These are phyloP conservation scores for Pichia deserticola DNA, from an alignment of 805 yeast genomes.

Conservation along the genomic window DNA sequence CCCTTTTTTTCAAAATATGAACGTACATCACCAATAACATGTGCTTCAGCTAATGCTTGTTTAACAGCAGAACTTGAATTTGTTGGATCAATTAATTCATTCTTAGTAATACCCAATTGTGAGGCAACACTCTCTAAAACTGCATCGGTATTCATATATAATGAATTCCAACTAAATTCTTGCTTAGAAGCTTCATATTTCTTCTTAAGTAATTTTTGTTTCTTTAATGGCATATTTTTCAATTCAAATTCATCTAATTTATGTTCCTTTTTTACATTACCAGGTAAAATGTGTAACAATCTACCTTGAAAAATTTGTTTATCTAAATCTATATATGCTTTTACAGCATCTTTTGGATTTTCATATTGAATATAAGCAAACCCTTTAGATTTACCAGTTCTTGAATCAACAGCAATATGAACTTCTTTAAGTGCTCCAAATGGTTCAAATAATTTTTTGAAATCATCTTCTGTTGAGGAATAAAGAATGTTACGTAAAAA, in stretches of 20 bases:
- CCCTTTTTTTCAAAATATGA: slow-evolving; percentile 80
- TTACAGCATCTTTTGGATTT: slow-evolving; percentile 63
- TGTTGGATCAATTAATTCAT: slow-evolving; percentile 82
- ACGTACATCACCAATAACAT: slow-evolving; percentile 86
- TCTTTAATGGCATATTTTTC: slow-evolving; percentile 85
- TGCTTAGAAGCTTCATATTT: slow-evolving; percentile 78
- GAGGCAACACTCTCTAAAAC: slow-evolving; percentile 84
- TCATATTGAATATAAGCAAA: slow-evolving; percentile 76
- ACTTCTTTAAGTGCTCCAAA: slow-evolving; percentile 81
- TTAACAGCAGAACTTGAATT: slow-evolving; percentile 85
- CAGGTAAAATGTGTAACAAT: slow-evolving; percentile 82
- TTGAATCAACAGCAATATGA: slow-evolving; percentile 84
- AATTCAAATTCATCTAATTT: slow-evolving; percentile 84
- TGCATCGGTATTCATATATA: slow-evolving; percentile 86
- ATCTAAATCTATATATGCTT: slow-evolving; percentile 69
- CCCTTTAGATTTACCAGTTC: slow-evolving; percentile 88
- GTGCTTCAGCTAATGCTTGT: slow-evolving; percentile 96
- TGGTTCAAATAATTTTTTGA: slow-evolving; percentile 50
- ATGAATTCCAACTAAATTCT: slow-evolving; percentile 92
- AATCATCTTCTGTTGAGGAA: slow-evolving; percentile 72
- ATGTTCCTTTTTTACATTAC: slow-evolving; percentile 73
- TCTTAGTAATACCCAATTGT: slow-evolving; percentile 73
- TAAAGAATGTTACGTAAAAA: slow-evolving; percentile 84
- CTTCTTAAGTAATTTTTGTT: slow-evolving; percentile 77
- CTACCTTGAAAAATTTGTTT: slow-evolving; percentile 93